These are phyloP conservation scores for Scenedesmus sp. DNA, from an alignment of 163 green algal species.

Conservation along the genomic window DNA sequence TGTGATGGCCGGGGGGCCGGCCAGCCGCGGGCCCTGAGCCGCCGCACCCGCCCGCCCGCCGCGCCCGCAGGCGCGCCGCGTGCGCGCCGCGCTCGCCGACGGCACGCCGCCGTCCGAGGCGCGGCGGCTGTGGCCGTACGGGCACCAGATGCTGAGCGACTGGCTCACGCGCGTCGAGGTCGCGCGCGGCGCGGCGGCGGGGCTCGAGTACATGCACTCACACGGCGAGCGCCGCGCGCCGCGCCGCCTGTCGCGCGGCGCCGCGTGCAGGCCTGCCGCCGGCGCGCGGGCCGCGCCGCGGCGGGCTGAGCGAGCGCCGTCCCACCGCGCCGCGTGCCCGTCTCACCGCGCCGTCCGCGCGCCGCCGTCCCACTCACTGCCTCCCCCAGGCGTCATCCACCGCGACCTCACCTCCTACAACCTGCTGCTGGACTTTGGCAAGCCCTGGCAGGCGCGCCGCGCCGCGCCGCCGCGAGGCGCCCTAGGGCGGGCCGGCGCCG, in stretches of 20 bases:
- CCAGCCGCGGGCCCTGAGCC: too few relatives aligned
- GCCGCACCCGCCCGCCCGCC: too few relatives aligned
- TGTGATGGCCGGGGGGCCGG: too few relatives aligned
- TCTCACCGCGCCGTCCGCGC: too few relatives aligned
- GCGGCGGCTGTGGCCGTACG: constrained; percentile 30
- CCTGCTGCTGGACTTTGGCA: constrained; percentile 62
- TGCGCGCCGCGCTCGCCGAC: constrained; percentile 16
- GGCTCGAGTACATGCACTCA: constrained; percentile 65
- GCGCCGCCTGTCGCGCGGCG: too few relatives aligned
- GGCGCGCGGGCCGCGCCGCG: too few relatives aligned
- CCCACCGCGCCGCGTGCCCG: too few relatives aligned
- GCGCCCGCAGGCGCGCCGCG: constrained; percentile 41
- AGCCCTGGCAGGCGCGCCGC: constrained; percentile 36
- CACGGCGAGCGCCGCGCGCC: constrained; percentile 49
- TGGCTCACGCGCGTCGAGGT: constrained; percentile 63
- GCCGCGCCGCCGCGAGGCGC: neutral
- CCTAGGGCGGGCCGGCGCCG: too few relatives aligned
- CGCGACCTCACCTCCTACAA: constrained; percentile 71
- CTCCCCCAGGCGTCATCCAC: too few relatives aligned
- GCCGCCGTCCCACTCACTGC: too few relatives aligned
- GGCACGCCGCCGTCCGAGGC: neutral
- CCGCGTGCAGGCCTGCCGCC: too few relatives aligned
- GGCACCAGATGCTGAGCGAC: constrained; percentile 44
- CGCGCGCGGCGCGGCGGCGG: constrained; percentile 58
- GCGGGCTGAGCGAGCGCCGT: too few relatives aligned